Base-by-base conservation (phyloP, 176 grass and related monocot species). In the Phragmites australis region DNA sequence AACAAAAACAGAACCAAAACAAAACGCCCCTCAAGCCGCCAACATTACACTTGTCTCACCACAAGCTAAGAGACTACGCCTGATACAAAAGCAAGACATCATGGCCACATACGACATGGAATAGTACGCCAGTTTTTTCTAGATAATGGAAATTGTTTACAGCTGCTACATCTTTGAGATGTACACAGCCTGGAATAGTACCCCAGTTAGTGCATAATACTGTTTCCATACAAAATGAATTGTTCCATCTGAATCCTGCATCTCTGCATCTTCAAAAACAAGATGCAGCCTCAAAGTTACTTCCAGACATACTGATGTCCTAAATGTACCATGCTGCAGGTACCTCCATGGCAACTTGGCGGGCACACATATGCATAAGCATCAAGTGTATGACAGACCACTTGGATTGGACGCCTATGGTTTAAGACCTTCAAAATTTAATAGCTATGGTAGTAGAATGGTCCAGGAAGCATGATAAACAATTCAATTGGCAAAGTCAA, bases 371-470 rank as follows among this genome's bases (percentile, higher is more conserved):
- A 49, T 52, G n/a, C n/a, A n/a, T 43, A 50, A 6, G 45, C 23
- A 77, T 68, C 25, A 61, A 41, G 10, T 44, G 17, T 76, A 76
- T n/a, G 22, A 18, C 13, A 46, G 19, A 27, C 8, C 71, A 26
- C 44, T 61, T 76, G 63, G 8, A 52, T 29, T 43, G 12, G 65
- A 44, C 34, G 3, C 25, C 21, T 6, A 54, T 45, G 37, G 53
- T 70, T 82, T 3, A 50, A 63, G 27, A 51, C 18, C 53, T 82
- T 70, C 42, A 9, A 63, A 31, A 70, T 70, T 70, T 21, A 56
- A 52, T 54, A 44, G 9, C 14, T 29, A 21, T 16, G 41, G 11
- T 63, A 82, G 21, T 14, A 50, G 31, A 32, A 52, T 53, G 26
- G 10, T 25, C 23, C 3, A 42, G 18, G 25, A 68, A 43, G 40